Base-by-base conservation (phyloP, 1,139 yeast species). In the Debaryomyces nepalensis region DNA sequence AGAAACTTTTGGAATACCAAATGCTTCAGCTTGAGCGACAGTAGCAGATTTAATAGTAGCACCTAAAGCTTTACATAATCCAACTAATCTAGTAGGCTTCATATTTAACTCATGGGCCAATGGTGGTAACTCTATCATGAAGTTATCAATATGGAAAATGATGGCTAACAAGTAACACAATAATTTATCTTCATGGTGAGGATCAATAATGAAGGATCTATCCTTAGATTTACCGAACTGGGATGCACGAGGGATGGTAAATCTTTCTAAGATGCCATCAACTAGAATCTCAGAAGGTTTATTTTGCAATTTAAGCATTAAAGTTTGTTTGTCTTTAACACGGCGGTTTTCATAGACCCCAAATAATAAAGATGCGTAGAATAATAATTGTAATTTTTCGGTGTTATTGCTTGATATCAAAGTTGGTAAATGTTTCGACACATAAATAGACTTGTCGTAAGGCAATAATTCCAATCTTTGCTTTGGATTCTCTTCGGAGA, bases 181-280 rank as follows among this genome's bases (percentile, higher is more conserved):
- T 39, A 93, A 72, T 65, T 86, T 89, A 66, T 89, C 96, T 64
- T 89, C 96, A 57, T 82, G 80, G 53, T 81, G 84, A 32, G 98
- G 96, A 58, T 93, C 97, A 48, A 93, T 80, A 47, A 79, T 72
- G 61, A 79, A 89, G 11, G 85, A 77, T 56, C 84, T 79, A 49
- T 84, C 87, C 63, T 85, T 86, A 16, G 89, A 73, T 61, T 78
- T 83, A 47, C 95, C 96, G 51, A 80, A 78, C 41, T 74, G 77
- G 5, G 89, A 79, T 9, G 88, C 75, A 57, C 81, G 81, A 23
- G 77, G 61, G 37, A 83, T 77, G 14, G 96, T 75, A 62, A 89
- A 91, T 46, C 86, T 76, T 37, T 77, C 78, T 46, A 90, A 66
- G 29, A 89, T 67, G 20, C 89, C 88, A 55, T 86, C 90, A n/a